These are phyloP conservation scores for Penicillium ucsense DNA, from an alignment of 495 filamentous ascomycete genomes.

Conservation along the genomic window DNA sequence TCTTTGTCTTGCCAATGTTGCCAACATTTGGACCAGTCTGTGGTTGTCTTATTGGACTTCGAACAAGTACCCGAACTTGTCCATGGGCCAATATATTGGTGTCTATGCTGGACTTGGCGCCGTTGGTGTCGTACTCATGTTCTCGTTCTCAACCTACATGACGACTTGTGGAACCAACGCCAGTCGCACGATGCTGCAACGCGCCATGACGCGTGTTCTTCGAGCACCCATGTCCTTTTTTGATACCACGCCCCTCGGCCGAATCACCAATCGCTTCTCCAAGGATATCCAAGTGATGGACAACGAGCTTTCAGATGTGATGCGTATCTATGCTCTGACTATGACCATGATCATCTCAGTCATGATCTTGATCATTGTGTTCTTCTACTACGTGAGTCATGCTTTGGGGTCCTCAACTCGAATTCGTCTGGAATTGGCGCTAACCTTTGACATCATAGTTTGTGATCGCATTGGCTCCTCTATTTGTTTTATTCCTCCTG, in stretches of 20 bases:
- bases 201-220: slow-evolving; percentile 72
- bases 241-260: slow-evolving; percentile 91
- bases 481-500: slow-evolving; percentile 70
- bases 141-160: slow-evolving; percentile 62
- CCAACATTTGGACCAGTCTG: slow-evolving; percentile 76
- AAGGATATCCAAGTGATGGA: slow-evolving; percentile 95
- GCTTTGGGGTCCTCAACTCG: neutral
- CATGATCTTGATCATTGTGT: slow-evolving; percentile 80
- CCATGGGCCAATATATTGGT: slow-evolving; percentile 68
- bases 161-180: slow-evolving; percentile 55
- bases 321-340: slow-evolving; percentile 88
- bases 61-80: slow-evolving; percentile 45
- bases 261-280: slow-evolving; percentile 94
- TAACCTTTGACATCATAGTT: slow-evolving; percentile 35
- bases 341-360: slow-evolving; percentile 69
- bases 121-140: slow-evolving; percentile 68
- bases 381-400: slow-evolving; percentile 64
- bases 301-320: slow-evolving; percentile 79
- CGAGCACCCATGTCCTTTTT: slow-evolving; percentile 96
- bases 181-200: slow-evolving; percentile 70
- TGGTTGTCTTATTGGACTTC: slow-evolving; percentile 94
- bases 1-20: slow-evolving; percentile 61
- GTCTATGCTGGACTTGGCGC: slow-evolving; percentile 73
- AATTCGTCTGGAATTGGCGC: neutral
- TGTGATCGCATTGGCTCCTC: slow-evolving; percentile 75